Evolutionary conservation across 768 basidiomycete species (phyloP).

Genomic region (Leccinum disarticulatum): DNA sequence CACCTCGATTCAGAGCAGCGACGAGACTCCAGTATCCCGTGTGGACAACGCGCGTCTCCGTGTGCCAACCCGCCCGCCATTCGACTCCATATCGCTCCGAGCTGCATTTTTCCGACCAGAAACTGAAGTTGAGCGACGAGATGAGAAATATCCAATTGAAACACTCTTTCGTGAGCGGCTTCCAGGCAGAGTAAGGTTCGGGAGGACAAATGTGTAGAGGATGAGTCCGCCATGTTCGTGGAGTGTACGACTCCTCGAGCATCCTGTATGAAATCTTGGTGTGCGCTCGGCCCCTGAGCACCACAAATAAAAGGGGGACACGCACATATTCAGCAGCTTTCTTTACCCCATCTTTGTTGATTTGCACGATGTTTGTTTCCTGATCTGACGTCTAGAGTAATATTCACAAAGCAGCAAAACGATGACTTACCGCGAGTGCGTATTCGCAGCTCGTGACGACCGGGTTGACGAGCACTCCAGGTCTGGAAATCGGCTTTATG

Average conservation of each 20-base stretch:
- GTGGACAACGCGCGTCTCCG: conserved; percentile 49
- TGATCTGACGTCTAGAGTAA: conserved; percentile 27
- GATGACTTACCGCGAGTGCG: conserved; percentile 50
- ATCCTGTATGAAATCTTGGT: conserved; percentile 62
- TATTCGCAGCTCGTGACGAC: conserved; percentile 58
- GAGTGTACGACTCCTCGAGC: conserved; percentile 64
- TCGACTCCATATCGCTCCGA: conserved; percentile 71
- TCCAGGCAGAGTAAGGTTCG: conserved; percentile 54
- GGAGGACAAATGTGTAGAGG: conserved; percentile 70
- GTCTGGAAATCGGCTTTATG: not conserved
- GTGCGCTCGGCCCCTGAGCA: conserved; percentile 4
- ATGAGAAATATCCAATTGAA: conserved; percentile 90
- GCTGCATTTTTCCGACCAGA: conserved; percentile 73
- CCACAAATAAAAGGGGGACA: conserved; percentile 10
- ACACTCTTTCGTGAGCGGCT: conserved; percentile 55
- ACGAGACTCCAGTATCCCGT: conserved; percentile 90
- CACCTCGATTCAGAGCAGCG: conserved; percentile 81
- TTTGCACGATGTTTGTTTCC: conserved; percentile 59
- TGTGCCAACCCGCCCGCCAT: conserved; percentile 71
- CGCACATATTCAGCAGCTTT: conserved; percentile 65
- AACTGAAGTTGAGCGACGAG: conserved; percentile 83
- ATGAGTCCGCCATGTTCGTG: conserved; percentile 73
- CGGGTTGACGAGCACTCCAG: conserved; percentile 44
- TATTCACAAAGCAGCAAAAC: not conserved
- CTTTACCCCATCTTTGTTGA: conserved; percentile 60